Evolutionary conservation across 805 yeast genomes (phyloP).

Genomic region (Spathaspora boniae): DNA sequence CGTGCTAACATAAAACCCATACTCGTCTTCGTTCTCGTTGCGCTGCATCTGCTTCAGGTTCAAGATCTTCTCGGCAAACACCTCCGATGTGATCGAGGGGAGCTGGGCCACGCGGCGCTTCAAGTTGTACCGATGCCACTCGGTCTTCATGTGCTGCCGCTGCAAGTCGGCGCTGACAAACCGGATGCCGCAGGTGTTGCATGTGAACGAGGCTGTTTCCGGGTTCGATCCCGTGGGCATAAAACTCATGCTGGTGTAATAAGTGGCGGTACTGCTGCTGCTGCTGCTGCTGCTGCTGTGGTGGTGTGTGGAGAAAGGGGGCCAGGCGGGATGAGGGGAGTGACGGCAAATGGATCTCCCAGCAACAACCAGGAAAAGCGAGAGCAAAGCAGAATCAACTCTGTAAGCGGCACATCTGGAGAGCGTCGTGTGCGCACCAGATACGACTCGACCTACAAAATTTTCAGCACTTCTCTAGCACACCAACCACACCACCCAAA

Average conservation of each 20-base stretch:
- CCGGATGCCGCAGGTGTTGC: conserved; percentile 39
- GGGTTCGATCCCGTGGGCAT: conserved; percentile 24
- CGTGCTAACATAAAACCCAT: conserved; percentile 44
- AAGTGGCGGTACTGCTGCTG: too few species aligned
- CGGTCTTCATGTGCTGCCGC: conserved; percentile 42
- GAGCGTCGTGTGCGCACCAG: too few species aligned
- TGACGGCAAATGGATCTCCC: too few species aligned
- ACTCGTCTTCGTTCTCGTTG: conserved; percentile 46
- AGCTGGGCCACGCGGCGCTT: conserved; percentile 49
- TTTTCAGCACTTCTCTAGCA: too few species aligned
- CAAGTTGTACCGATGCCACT: conserved; percentile 45
- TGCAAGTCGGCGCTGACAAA: conserved; percentile 38
- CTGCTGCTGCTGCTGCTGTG: too few species aligned
- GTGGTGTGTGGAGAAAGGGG: not conserved
- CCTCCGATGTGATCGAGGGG: conserved; percentile 66
- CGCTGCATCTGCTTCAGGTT: conserved; percentile 19
- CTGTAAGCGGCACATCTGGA: too few species aligned
- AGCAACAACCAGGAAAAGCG: too few species aligned
- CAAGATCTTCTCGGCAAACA: conserved; percentile 67
- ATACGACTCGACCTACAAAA: too few species aligned
- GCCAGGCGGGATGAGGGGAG: not conserved
- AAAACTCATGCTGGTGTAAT: conserved; percentile 11
- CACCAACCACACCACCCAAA: too few species aligned
- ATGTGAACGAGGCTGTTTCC: conserved; percentile 27
- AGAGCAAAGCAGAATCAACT: too few species aligned